Evolutionary conservation across 2,329 filamentous ascomycete species (phyloP).

Genomic region (Xylaria arbuscula): DNA sequence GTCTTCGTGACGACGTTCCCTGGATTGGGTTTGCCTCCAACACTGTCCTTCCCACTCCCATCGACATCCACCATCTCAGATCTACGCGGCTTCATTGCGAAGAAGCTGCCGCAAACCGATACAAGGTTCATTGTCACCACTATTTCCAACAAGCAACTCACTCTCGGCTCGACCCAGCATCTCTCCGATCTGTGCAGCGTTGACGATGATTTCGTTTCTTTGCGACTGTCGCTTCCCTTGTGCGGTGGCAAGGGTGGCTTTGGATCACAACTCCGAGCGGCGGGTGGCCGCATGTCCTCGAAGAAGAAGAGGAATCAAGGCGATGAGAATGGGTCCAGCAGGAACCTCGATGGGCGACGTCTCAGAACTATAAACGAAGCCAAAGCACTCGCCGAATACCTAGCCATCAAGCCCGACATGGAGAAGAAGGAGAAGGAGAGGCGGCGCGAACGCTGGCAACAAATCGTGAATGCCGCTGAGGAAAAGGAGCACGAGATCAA

Average conservation of each 20-base stretch:
- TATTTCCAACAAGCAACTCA: constrained; percentile 77
- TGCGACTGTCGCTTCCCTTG: constrained; percentile 82
- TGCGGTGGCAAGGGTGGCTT: constrained; percentile 98
- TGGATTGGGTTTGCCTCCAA: constrained; percentile 84
- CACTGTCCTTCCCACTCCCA: constrained; percentile 79
- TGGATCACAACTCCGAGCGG: constrained; percentile 94
- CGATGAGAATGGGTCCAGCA: constrained; percentile 88
- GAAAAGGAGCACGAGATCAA: constrained; percentile 84
- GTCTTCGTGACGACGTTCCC: constrained; percentile 86
- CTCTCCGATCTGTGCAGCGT: constrained; percentile 70
- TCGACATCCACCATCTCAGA: constrained; percentile 73
- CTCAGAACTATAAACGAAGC: constrained; percentile 94
- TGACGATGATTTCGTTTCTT: constrained; percentile 77
- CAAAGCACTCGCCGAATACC: constrained; percentile 92
- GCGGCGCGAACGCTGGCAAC: constrained; percentile 84
- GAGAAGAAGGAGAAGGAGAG: constrained; percentile 92
- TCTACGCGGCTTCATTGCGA: constrained; percentile 71
- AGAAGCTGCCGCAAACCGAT: constrained; percentile 67
- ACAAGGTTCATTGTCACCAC: constrained; percentile 83
- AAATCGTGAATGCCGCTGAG: constrained; percentile 87
- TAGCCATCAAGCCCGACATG: constrained; percentile 97
- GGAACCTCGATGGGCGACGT: constrained; percentile 91
- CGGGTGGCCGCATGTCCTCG: constrained; percentile 98
- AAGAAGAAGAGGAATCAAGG: constrained; percentile 85
- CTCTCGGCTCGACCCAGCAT: constrained; percentile 61